Percentiles rank a stretch among this genome's conserved stretches.
Conservation (phyloP, 2,329 filamentous ascomycete genomes). For the Arachnomyces sp. region DNA sequence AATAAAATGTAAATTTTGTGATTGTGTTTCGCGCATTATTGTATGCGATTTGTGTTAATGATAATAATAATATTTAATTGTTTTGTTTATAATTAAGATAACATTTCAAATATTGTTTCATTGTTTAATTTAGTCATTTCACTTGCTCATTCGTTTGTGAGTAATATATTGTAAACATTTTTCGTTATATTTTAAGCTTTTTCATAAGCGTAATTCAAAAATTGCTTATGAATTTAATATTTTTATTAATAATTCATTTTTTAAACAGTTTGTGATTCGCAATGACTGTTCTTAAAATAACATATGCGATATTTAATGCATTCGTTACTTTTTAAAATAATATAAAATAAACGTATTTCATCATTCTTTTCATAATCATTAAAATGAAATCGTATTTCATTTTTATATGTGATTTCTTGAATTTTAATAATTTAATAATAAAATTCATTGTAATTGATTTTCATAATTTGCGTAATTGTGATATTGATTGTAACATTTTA, state of each 20-base stretch:
- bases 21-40: constrained; percentile 1
- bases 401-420: constrained; percentile 1
- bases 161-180: constrained; percentile 1
- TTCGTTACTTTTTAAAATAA: too few relatives aligned
- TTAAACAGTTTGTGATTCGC: too few relatives aligned
- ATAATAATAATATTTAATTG: constrained; percentile 2
- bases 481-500: background rate
- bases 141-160: constrained; percentile 2
- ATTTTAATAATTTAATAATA: constrained; percentile 4
- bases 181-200: background rate
- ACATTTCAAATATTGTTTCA: constrained; percentile 4
- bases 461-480: background rate
- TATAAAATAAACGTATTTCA: too few relatives aligned
- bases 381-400: background rate
- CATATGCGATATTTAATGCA: too few relatives aligned
- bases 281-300: too few relatives aligned
- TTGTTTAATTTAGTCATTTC: constrained; percentile 5
- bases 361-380: too few relatives aligned
- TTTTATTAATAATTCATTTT: too few relatives aligned
- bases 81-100: constrained; percentile 8
- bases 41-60: constrained; percentile 2
- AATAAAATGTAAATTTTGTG: constrained; percentile 3
- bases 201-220: background rate
- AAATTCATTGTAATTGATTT: constrained; percentile 1
- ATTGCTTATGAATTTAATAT: too few relatives aligned